Conservation (phyloP, 2,329 filamentous ascomycete species). For the Xylaria digitata region DNA sequence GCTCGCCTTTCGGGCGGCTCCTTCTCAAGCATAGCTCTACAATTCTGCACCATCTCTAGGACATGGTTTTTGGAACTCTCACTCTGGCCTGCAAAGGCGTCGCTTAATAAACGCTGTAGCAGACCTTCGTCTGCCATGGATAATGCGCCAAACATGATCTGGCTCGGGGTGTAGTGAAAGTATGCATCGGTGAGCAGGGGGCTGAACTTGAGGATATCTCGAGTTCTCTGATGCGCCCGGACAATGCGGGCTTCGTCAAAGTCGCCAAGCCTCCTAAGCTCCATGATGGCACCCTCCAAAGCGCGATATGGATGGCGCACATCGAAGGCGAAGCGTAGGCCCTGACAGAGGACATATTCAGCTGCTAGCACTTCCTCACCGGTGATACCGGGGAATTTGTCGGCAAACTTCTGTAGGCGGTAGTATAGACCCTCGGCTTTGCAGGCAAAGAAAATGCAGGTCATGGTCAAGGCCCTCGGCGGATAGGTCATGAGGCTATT, state of each 20-base stretch:
- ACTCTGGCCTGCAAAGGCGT: conserved; percentile 52
- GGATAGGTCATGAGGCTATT: conserved; percentile 98
- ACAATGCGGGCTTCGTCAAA: conserved; percentile 66
- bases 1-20: conserved; percentile 68
- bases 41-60: conserved; percentile 60
- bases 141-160: conserved; percentile 89
- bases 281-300: conserved; percentile 86
- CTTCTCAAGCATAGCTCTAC: conserved; percentile 65
- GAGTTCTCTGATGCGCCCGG: conserved; percentile 77
- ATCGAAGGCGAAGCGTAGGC: conserved; percentile 91
- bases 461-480: conserved; percentile 87
- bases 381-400: conserved; percentile 75
- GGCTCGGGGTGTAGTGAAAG: conserved; percentile 93
- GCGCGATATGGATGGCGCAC: conserved; percentile 90
- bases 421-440: conserved; percentile 91
- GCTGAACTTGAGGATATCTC: conserved; percentile 79
- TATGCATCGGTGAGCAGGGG: conserved; percentile 94
- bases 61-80: conserved; percentile 58
- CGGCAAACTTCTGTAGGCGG: conserved; percentile 71
- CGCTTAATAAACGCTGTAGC: conserved; percentile 60
- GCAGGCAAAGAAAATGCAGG: conserved; percentile 89
- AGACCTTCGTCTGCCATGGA: conserved; percentile 78
- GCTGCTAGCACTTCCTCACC: conserved; percentile 87
- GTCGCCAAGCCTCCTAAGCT: conserved; percentile 75
- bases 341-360: conserved; percentile 93